Conservation (phyloP, 2,329 filamentous ascomycete species). For the Hymenoscyphus salicellus region DNA sequence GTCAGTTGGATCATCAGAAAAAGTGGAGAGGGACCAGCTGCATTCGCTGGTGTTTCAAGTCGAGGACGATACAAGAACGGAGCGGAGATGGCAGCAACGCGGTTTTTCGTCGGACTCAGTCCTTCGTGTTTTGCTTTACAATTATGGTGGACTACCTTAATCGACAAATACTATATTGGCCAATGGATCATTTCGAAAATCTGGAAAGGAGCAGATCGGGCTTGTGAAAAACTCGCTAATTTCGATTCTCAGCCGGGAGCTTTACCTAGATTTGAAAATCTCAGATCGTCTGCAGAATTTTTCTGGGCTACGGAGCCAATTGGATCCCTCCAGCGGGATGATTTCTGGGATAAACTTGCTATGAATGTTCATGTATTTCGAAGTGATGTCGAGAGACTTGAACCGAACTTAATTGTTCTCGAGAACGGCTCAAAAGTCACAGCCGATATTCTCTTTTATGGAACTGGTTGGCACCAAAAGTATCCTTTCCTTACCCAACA, state of each 20-base stretch:
- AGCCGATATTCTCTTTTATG: slow-evolving; percentile 29
- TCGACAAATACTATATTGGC: not conserved
- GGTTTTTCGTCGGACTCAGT: not conserved
- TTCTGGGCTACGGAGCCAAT: slow-evolving; percentile 41
- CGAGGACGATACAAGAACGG: not conserved
- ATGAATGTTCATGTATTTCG: not conserved
- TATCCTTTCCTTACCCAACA: slow-evolving; percentile 28
- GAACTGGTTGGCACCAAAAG: slow-evolving; percentile 28
- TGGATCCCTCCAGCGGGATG: not conserved
- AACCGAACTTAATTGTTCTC: not conserved
- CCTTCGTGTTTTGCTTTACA: not conserved
- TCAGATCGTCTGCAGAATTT: slow-evolving; percentile 8
- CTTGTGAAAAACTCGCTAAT: not conserved
- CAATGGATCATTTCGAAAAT: not conserved
- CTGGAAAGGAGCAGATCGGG: not conserved
- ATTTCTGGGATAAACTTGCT: slow-evolving; percentile 2
- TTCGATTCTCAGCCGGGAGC: not conserved
- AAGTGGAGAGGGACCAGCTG: not conserved
- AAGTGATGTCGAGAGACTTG: not conserved
- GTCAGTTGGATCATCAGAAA: slow-evolving; percentile 35
- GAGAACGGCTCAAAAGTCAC: slow-evolving; percentile 4
- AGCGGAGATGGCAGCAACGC: not conserved
- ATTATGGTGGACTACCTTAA: not conserved
- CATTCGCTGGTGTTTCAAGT: not conserved
- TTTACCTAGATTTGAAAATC: not conserved